Percentiles rank a stretch among this genome's conserved stretches.
phyloP scores from a whole-genome alignment of 306 rosid species.

The Purshia tridentata region DNA sequence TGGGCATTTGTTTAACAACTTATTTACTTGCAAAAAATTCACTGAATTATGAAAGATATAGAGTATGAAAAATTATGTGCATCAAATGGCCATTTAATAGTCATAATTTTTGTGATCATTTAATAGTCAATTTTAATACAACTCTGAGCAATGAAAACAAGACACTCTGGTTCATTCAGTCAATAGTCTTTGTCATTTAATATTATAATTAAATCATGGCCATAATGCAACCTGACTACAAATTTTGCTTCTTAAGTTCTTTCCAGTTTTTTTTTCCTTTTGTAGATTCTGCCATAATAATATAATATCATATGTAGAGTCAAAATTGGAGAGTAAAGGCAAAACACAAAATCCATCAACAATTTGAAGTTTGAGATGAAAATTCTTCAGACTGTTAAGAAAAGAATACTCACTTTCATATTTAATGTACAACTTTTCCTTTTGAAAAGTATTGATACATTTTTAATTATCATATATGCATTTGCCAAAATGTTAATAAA shows the following conservation, averaged over 20 bases:
- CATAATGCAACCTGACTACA: not conserved
- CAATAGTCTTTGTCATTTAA: no score
- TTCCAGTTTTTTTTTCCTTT: not conserved
- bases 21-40: not conserved
- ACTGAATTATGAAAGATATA: not conserved
- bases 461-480: not conserved
- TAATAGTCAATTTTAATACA: not conserved
- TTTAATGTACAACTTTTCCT: not conserved
- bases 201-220: not conserved
- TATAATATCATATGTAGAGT: not conserved
- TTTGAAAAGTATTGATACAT: not conserved
- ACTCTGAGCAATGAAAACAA: not conserved
- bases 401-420: not conserved
- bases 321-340: not conserved
- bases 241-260: not conserved
- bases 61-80: not conserved
- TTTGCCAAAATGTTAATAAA: not conserved
- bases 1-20: no score
- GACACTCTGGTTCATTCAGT: not conserved
- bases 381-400: not conserved
- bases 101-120: not conserved
- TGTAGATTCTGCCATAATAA: not conserved
- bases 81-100: not conserved
- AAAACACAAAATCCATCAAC: conserved; percentile 1
- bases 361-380: not conserved